Base-by-base conservation (phyloP, 1,139 yeast genomes). In the Suhomyces panamericanus region DNA sequence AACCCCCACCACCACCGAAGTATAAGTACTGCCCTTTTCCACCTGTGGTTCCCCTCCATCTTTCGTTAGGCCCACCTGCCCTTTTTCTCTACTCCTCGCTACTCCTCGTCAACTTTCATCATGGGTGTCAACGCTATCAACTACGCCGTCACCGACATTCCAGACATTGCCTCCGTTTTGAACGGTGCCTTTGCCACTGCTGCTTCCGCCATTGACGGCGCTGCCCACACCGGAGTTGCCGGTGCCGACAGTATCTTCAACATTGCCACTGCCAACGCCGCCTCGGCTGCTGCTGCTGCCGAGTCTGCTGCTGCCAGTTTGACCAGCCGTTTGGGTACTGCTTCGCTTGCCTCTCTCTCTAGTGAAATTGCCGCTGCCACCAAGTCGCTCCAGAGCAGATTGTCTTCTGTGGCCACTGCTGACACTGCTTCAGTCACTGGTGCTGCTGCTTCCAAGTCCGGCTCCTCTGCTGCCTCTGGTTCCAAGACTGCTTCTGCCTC, bases 51-150 rank as follows among this genome's bases (percentile, higher is more conserved):
- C 12, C 29, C 29, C 29, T 12, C 29, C 29, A 26, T 26, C 29
- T 26, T 20, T 20, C 24, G 24, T 7, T 20, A 20, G 24, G 24
- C 34, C 24, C 11, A 7, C 34, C 34, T 8, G 24, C 24, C 6
- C 24, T 20, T 6, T 7, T 20, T 2, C 24, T 20, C 6, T 20
- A 20, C 24, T 6, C 4, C 17, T 17, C 17, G 17, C n/a, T n/a
- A n/a, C n/a, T 17, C 17, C 32, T 30, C 15, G 4, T 11, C 32
- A 2, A 30, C 32, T 7, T 30, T 17, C 15, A 45, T 9, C 30
- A 46, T 46, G 49, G 49, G 49, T 46, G 15, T 46, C n/a, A 55
- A 55, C 58, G 57, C 59, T 42, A 52, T 55, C 39, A 39, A 54
- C 41, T 53, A 44, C 49, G 57, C 54, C 29, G 56, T 53, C 32